Evolutionary conservation across 2,329 filamentous ascomycete species (phyloP).

Genomic region (Aspergillus alliaceus): DNA sequence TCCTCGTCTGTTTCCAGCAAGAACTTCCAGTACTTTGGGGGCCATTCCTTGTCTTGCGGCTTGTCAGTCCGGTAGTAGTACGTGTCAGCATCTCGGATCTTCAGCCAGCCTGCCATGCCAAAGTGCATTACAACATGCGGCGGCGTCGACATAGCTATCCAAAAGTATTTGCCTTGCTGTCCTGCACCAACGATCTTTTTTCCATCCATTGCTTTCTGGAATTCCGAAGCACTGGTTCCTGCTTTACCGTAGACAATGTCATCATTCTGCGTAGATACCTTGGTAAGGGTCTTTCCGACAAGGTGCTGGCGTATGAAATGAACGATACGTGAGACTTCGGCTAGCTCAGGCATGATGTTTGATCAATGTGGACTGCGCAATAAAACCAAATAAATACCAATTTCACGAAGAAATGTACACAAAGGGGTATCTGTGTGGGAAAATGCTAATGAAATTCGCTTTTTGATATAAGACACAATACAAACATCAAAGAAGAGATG

Average conservation of each 20-base stretch:
- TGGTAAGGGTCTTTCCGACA: conserved; percentile 76
- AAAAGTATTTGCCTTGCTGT: conserved; percentile 97
- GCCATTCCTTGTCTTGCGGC: conserved; percentile 68
- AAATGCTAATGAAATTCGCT: not conserved
- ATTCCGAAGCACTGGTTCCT: conserved; percentile 73
- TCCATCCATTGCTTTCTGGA: conserved; percentile 71
- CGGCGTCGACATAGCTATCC: conserved; percentile 73
- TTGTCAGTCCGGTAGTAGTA: conserved; percentile 73
- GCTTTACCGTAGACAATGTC: conserved; percentile 86
- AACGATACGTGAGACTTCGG: conserved; percentile 76
- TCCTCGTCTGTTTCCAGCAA: conserved; percentile 65
- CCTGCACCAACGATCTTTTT: conserved; percentile 71
- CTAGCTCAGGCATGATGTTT: conserved; percentile 49
- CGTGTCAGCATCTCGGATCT: conserved; percentile 76
- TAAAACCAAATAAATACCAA: conserved; percentile 4
- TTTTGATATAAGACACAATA: not conserved
- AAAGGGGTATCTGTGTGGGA: not conserved
- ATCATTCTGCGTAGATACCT: conserved; percentile 74
- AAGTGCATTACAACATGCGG: conserved; percentile 91
- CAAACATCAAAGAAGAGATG: not conserved
- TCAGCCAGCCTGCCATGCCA: conserved; percentile 79
- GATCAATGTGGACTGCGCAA: not conserved
- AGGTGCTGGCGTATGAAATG: conserved; percentile 80
- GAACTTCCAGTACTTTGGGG: conserved; percentile 89
- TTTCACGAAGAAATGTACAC: not conserved